phyloP scores from a whole-genome alignment of 2,329 filamentous ascomycete species.

The Hyphodiscus sp. region DNA sequence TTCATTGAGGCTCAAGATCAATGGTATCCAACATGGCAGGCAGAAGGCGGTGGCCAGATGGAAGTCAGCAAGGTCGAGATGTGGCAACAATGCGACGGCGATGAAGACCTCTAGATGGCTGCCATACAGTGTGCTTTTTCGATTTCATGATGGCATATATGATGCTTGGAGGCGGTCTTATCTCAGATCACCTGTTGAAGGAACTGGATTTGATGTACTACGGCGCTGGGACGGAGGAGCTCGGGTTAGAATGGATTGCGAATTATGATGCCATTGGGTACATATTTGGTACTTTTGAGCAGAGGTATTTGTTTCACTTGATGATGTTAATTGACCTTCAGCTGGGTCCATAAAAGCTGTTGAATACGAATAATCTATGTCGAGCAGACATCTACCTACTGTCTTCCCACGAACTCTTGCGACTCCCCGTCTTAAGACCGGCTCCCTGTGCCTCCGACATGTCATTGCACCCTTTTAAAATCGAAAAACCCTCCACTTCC shows the following conservation, averaged over 20 bases:
- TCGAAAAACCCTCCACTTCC: no score
- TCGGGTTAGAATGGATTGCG: not conserved
- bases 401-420: not conserved
- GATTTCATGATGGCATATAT: not conserved
- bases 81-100: slow-evolving; percentile 61
- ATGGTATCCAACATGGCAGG: slow-evolving; percentile 68
- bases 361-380: not conserved
- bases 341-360: not conserved
- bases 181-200: not conserved
- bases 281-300: not conserved
- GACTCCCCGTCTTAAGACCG: not conserved
- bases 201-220: not conserved
- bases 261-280: not conserved
- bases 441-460: no score
- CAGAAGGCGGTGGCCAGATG: slow-evolving; percentile 51
- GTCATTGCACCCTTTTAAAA: no score
- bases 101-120: slow-evolving; percentile 33
- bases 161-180: not conserved
- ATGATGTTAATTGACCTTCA: not conserved
- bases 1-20: slow-evolving; percentile 64
- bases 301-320: not conserved
- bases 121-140: not conserved
- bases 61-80: slow-evolving; percentile 65
- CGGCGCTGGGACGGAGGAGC: not conserved
- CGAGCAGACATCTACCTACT: not conserved